Evolutionary conservation across 176 grass and related monocot species (phyloP).

Genomic region (Zoysia japonica): DNA sequence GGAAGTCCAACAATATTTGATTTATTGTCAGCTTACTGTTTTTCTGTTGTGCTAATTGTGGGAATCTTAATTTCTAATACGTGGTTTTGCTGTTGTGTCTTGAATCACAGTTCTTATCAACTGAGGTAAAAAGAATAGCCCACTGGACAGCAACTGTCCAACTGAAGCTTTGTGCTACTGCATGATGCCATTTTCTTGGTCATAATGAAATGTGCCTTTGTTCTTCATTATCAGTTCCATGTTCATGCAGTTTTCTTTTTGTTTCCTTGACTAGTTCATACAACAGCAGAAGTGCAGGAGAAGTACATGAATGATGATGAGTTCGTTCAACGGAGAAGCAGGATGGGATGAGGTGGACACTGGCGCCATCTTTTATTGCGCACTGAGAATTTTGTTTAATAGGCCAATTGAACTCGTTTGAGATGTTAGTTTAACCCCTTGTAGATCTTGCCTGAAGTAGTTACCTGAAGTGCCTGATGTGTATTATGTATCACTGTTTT

Average conservation of each 20-base stretch:
- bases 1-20: not conserved
- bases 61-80: not conserved
- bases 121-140: not conserved
- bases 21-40: not conserved
- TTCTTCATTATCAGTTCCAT: not conserved
- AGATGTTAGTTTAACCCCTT: not conserved
- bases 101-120: not conserved
- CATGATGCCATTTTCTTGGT: not conserved
- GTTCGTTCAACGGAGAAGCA: constrained; percentile 35
- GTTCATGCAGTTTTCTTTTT: constrained; percentile 1
- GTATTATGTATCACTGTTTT: not conserved
- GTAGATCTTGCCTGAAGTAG: constrained; percentile 13
- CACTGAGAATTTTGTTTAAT: not conserved
- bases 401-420: not conserved
- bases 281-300: constrained; percentile 91
- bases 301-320: constrained; percentile 92
- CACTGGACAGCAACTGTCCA: not conserved
- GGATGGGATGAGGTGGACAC: constrained; percentile 18
- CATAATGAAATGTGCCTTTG: not conserved
- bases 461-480: not conserved
- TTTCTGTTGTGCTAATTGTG: not conserved
- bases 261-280: constrained; percentile 63
- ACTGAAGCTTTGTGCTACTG: not conserved
- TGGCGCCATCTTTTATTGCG: not conserved
- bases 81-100: not conserved